Evolutionary conservation across 2,329 filamentous ascomycete genomes (phyloP).

Genomic region (Trichophyton mentagrophytes): DNA sequence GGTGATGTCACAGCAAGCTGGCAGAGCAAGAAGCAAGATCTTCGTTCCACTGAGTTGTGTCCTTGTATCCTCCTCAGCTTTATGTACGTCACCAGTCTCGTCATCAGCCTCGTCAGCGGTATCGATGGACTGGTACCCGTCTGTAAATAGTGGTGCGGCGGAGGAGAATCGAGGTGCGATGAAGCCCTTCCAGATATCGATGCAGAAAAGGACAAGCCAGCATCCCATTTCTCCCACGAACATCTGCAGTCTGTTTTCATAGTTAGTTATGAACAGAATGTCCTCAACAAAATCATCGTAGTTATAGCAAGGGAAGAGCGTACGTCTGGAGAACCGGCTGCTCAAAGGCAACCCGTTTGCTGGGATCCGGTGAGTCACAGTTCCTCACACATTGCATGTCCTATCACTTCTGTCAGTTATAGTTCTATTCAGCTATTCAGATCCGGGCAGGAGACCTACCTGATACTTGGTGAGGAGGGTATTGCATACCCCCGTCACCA

Average conservation of each 20-base stretch:
- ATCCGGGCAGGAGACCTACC: conserved; percentile 37
- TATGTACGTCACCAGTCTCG: conserved; percentile 35
- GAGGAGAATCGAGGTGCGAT: conserved; percentile 27
- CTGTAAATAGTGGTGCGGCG: conserved; percentile 32
- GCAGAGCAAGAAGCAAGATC: conserved; percentile 64
- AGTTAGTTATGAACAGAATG: not conserved
- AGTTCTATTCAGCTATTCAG: conserved; percentile 50
- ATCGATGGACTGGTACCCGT: conserved; percentile 55
- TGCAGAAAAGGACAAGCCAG: conserved; percentile 73
- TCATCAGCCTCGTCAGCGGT: conserved; percentile 32
- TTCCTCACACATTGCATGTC: conserved; percentile 95
- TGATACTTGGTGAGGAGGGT: conserved; percentile 95
- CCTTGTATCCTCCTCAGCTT: conserved; percentile 46
- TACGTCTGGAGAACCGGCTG: conserved; percentile 89
- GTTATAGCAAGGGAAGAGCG: not conserved
- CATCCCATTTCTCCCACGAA: conserved; percentile 93
- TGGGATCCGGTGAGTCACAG: conserved; percentile 59
- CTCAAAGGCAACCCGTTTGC: conserved; percentile 63
- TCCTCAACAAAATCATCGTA: not conserved
- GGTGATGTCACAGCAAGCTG: conserved; percentile 84
- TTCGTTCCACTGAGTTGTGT: conserved; percentile 54
- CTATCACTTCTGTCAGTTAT: conserved; percentile 52
- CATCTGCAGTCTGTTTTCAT: conserved; percentile 59
- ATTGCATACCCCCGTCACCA: conserved; percentile 91
- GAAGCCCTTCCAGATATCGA: conserved; percentile 53